Evolutionary conservation across 2,329 filamentous ascomycete species (phyloP).

Genomic region (Trichoderma lentiforme): DNA sequence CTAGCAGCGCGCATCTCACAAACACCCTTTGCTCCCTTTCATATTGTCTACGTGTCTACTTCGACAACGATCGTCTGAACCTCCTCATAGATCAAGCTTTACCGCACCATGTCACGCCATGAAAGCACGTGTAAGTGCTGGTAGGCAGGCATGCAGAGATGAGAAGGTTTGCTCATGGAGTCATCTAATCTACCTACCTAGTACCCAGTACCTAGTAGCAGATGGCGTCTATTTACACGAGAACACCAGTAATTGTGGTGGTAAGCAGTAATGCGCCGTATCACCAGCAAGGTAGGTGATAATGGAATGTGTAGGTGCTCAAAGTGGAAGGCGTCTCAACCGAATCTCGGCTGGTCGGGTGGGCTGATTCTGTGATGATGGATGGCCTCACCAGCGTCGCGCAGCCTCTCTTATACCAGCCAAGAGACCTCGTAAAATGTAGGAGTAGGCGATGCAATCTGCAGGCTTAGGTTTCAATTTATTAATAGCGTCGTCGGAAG

Average conservation of each 20-base stretch:
- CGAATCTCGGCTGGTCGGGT: neutral
- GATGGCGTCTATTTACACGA: neutral
- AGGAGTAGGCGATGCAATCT: neutral
- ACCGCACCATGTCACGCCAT: slow-evolving; percentile 2
- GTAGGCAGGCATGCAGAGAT: neutral
- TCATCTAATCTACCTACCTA: neutral
- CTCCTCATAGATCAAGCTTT: neutral
- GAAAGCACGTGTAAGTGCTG: slow-evolving; percentile 1
- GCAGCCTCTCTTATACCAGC: neutral
- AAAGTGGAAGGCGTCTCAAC: slow-evolving; percentile 11
- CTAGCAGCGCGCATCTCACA: neutral
- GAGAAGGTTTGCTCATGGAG: neutral
- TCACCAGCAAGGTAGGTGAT: neutral
- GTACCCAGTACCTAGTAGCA: neutral
- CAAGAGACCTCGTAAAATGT: neutral
- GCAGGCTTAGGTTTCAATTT: neutral
- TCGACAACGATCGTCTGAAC: neutral
- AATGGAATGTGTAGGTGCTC: neutral
- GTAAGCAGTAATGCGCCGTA: neutral
- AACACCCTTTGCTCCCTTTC: neutral
- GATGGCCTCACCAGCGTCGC: slow-evolving; percentile 7
- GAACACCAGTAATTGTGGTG: neutral
- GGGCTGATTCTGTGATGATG: slow-evolving; percentile 12
- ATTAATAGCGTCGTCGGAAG: neutral
- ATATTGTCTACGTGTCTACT: neutral